Conservation (phyloP, 2,329 filamentous ascomycete genomes). For the Penicillium sp. region DNA sequence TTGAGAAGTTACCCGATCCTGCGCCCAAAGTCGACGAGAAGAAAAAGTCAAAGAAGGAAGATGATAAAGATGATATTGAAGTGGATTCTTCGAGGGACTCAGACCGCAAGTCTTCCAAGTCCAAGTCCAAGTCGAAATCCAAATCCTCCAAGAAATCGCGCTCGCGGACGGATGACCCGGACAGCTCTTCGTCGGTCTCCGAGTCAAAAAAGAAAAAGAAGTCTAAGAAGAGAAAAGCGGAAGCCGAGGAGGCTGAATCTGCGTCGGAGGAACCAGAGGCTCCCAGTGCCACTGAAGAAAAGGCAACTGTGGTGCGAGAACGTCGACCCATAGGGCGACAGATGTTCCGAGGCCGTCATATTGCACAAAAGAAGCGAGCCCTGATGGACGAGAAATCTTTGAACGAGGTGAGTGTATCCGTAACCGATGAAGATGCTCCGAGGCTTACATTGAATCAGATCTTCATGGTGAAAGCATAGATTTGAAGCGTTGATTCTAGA, state of each 20-base stretch:
- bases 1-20: slow-evolving; percentile 30
- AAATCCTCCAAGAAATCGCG: slow-evolving; percentile 21
- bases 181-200: slow-evolving; percentile 15
- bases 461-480: slow-evolving; percentile 25
- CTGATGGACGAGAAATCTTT: slow-evolving; percentile 74
- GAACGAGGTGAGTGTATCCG: slow-evolving; percentile 63
- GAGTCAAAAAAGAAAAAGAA: slow-evolving; percentile 31
- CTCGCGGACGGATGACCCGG: slow-evolving; percentile 15
- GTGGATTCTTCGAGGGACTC: neutral
- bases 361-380: slow-evolving; percentile 80
- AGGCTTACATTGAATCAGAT: slow-evolving; percentile 15
- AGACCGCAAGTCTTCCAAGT: slow-evolving; percentile 11
- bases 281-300: neutral
- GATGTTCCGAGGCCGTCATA: slow-evolving; percentile 71
- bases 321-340: slow-evolving; percentile 55
- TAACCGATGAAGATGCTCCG: neutral
- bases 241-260: slow-evolving; percentile 22
- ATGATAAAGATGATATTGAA: neutral
- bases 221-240: slow-evolving; percentile 33
- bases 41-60: slow-evolving; percentile 42
- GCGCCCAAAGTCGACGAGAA: slow-evolving; percentile 50
- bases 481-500: neutral
- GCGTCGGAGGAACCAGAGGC: slow-evolving; percentile 1
- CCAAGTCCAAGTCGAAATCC: slow-evolving; percentile 17
- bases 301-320: slow-evolving; percentile 45